Percentiles rank a stretch among this genome's conserved stretches.
Conservation (phyloP, 2,329 filamentous ascomycete species). For the Xylaria sp. region DNA sequence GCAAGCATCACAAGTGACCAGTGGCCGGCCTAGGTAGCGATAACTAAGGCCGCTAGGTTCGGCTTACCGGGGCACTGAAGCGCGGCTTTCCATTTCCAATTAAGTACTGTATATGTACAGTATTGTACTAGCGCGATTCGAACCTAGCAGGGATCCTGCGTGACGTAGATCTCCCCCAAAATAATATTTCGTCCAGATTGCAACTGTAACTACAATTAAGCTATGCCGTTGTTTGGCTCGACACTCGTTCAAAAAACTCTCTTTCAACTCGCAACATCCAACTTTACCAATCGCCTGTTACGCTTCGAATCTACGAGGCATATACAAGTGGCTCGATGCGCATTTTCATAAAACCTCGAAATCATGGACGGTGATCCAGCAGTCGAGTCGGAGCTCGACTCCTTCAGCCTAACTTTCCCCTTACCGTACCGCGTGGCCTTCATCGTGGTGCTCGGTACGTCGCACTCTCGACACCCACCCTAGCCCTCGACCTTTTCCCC, state of each 20-base stretch:
- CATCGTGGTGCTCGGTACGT: conserved; percentile 81
- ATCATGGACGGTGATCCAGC: conserved; percentile 79
- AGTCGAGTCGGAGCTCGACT: conserved; percentile 78
- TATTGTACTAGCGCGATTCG: conserved; percentile 12
- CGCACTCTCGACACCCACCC: conserved; percentile 6
- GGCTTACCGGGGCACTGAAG: too few relatives aligned
- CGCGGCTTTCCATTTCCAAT: too few relatives aligned
- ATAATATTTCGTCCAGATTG: conserved; percentile 24
- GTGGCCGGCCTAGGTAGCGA: background rate
- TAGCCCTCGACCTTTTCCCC: background rate
- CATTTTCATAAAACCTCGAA: conserved; percentile 25
- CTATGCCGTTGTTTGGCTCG: conserved; percentile 5
- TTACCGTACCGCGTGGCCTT: conserved; percentile 90
- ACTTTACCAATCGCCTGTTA: background rate
- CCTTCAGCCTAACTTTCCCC: conserved; percentile 87
- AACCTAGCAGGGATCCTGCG: conserved; percentile 25
- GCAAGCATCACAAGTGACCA: conserved; percentile 21
- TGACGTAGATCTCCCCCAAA: conserved; percentile 34
- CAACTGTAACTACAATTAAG: conserved; percentile 3
- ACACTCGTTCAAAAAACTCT: conserved; percentile 24
- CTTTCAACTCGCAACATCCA: conserved; percentile 2
- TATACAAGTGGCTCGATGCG: conserved; percentile 24
- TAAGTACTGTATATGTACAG: too few relatives aligned
- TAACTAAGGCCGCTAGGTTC: background rate
- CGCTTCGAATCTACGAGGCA: background rate